These are phyloP conservation scores for Funneliformis caledonium DNA, from an alignment of 371 early-diverging fungal species.

Conservation along the genomic window DNA sequence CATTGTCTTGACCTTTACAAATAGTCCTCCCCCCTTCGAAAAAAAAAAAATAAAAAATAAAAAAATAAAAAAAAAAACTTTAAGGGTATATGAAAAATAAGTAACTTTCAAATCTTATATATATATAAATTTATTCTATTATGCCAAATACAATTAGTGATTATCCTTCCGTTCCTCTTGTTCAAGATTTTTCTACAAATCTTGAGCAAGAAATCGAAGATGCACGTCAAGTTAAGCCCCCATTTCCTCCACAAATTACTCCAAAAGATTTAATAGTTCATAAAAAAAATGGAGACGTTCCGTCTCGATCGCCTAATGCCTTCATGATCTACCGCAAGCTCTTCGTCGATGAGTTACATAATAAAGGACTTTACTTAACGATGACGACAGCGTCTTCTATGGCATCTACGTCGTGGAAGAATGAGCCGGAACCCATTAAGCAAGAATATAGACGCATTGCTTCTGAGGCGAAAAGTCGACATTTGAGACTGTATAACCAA, in stretches of 20 bases:
- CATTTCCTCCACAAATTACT: slow-evolving; percentile 23
- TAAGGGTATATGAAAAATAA: too few species aligned
- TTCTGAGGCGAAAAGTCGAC: slow-evolving; percentile 15
- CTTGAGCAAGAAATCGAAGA: background rate
- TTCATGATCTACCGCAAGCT: slow-evolving; percentile 32
- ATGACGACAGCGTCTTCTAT: slow-evolving; percentile 12
- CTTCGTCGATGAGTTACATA: background rate
- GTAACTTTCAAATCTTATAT: too few species aligned
- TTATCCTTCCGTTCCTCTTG: background rate
- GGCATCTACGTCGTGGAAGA: background rate
- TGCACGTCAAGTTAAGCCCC: background rate
- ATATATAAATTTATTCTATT: too few species aligned
- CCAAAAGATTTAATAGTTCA: slow-evolving; percentile 1
- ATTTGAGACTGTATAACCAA: slow-evolving; percentile 10
- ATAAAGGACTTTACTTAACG: background rate
- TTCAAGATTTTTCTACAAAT: background rate
- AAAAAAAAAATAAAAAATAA: too few species aligned
- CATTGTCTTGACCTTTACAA: too few species aligned
- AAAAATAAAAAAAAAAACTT: too few species aligned
- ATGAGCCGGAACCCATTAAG: slow-evolving; percentile 10
- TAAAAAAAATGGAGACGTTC: slow-evolving; percentile 28
- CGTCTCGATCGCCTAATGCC: slow-evolving; percentile 19
- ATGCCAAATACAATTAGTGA: background rate
- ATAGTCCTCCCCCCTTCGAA: too few species aligned
- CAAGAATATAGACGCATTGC: slow-evolving; percentile 9